These are phyloP conservation scores for Chloropicon primus DNA, from an alignment of 139 green algal genomes.

Conservation along the genomic window DNA sequence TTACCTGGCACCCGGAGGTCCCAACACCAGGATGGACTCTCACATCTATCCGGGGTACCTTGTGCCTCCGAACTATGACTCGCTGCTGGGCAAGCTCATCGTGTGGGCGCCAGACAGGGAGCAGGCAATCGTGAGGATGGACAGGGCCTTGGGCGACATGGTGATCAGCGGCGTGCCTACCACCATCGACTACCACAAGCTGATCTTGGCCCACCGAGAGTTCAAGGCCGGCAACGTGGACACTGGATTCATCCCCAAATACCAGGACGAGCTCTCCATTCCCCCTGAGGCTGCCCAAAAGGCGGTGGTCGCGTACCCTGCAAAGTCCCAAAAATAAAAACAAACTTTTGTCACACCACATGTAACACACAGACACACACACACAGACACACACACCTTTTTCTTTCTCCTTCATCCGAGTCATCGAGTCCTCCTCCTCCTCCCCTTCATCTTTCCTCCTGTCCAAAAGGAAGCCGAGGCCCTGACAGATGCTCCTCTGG, in stretches of 20 bases:
- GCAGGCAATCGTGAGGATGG: constrained; percentile 68
- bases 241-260: constrained; percentile 79
- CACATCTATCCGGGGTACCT: constrained; percentile 92
- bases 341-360: no score
- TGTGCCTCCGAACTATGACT: constrained; percentile 93
- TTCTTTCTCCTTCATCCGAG: no score
- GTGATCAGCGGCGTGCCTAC: constrained; percentile 67
- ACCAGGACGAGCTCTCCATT: constrained; percentile 57
- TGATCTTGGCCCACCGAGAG: constrained; percentile 17
- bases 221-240: constrained; percentile 38
- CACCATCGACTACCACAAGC: constrained; percentile 74
- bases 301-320: no score
- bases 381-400: no score
- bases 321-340: no score
- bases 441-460: no score
- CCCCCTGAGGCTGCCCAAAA: no score
- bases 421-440: no score
- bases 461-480: no score
- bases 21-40: constrained; percentile 88
- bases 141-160: constrained; percentile 46
- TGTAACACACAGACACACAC: no score
- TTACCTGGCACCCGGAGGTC: constrained; percentile 83
- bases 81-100: constrained; percentile 93
- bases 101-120: constrained; percentile 72
- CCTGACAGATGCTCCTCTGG: no score